Conservation (phyloP, 768 basidiomycete species). For the Collybia mongolica region DNA sequence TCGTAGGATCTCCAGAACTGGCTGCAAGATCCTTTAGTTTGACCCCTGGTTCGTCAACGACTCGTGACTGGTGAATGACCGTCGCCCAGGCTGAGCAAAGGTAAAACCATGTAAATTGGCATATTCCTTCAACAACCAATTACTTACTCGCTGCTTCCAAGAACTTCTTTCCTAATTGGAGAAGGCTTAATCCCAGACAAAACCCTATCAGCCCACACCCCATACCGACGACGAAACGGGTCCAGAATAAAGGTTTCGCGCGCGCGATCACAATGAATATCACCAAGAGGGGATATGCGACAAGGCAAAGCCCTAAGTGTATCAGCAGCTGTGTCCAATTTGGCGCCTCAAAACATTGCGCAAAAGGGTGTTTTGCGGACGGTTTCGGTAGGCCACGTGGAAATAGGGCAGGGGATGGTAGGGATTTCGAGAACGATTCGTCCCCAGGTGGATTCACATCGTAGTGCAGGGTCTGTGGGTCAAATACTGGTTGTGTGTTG, state of each 20-base stretch:
- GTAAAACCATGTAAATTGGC: neutral
- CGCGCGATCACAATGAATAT: constrained; percentile 25
- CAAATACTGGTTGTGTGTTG: constrained; percentile 9
- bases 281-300: constrained; percentile 32
- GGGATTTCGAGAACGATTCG: constrained; percentile 5
- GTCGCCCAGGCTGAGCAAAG: constrained; percentile 38
- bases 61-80: constrained; percentile 38
- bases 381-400: constrained; percentile 7
- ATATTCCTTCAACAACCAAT: neutral
- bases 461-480: constrained; percentile 1
- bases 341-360: constrained; percentile 29
- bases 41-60: constrained; percentile 27
- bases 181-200: constrained; percentile 27
- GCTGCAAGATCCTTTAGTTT: constrained; percentile 34
- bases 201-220: constrained; percentile 33
- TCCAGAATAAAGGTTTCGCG: constrained; percentile 36
- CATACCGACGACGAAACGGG: constrained; percentile 33
- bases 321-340: constrained; percentile 26
- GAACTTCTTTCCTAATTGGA: constrained; percentile 25
- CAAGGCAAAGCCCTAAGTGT: constrained; percentile 28
- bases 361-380: constrained; percentile 24
- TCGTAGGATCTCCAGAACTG: constrained; percentile 26
- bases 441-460: constrained; percentile 1
- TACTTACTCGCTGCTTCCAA: constrained; percentile 37
- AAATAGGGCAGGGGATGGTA: constrained; percentile 10